Percentiles rank a stretch among this genome's conserved stretches.
These are phyloP conservation scores for Triangularia setosa DNA, from an alignment of 2,329 filamentous ascomycete genomes.

Conservation along the genomic window DNA sequence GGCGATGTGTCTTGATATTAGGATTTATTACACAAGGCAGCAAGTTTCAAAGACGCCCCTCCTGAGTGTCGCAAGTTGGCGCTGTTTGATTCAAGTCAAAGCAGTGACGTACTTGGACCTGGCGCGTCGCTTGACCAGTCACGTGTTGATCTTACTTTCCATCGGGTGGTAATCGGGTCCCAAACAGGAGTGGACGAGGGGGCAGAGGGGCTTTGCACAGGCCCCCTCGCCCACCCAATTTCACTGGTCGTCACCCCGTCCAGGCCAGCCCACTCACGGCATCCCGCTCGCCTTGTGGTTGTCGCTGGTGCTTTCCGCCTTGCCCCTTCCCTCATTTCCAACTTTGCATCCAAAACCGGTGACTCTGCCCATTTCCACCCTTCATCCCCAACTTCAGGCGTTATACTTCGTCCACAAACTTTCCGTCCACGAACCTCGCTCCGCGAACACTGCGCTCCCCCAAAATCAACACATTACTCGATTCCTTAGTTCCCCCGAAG, in stretches of 20 bases:
- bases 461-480: constrained; percentile 7
- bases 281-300: constrained; percentile 27
- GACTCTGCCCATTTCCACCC: constrained; percentile 20
- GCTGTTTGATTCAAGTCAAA: not conserved
- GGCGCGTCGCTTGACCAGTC: constrained; percentile 12
- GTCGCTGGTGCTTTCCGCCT: constrained; percentile 26
- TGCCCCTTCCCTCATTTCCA: constrained; percentile 31
- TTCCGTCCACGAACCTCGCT: constrained; percentile 9
- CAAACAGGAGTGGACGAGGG: constrained; percentile 15
- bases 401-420: constrained; percentile 15
- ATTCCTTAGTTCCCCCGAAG: constrained; percentile 12
- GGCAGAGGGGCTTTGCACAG: constrained; percentile 21
- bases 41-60: constrained; percentile 1
- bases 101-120: constrained; percentile 20
- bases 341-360: constrained; percentile 27
- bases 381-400: constrained; percentile 21
- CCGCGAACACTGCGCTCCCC: constrained; percentile 6
- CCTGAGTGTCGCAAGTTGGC: not conserved
- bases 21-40: not conserved
- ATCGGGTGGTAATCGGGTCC: constrained; percentile 15
- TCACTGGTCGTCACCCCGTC: constrained; percentile 17
- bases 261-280: constrained; percentile 18
- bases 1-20: not conserved
- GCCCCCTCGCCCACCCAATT: constrained; percentile 16
- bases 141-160: constrained; percentile 16